Evolutionary conservation across 176 grass and related monocot species (phyloP).

Genomic region (Oryza coarctata): DNA sequence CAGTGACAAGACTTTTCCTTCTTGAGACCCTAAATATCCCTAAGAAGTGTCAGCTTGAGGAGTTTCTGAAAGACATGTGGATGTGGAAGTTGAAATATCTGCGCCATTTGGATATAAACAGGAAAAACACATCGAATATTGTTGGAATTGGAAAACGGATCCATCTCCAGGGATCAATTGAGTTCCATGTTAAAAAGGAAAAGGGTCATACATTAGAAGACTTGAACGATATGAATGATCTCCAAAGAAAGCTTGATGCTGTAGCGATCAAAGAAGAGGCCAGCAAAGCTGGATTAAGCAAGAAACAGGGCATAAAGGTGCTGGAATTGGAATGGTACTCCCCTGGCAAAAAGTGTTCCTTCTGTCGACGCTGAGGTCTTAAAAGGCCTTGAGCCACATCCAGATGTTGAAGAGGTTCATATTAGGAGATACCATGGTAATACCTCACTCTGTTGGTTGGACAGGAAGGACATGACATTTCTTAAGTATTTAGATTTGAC

Average conservation of each 20-base stretch:
- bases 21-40: slow-evolving; percentile 50
- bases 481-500: slow-evolving; percentile 49
- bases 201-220: slow-evolving; percentile 37
- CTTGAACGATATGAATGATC: slow-evolving; percentile 39
- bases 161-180: slow-evolving; percentile 49
- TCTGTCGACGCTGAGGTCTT: slow-evolving; percentile 36
- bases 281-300: slow-evolving; percentile 39
- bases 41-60: slow-evolving; percentile 18
- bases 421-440: slow-evolving; percentile 56
- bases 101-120: slow-evolving; percentile 47
- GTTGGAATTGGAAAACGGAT: slow-evolving; percentile 32
- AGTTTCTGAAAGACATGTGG: slow-evolving; percentile 28
- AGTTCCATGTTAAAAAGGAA: slow-evolving; percentile 63
- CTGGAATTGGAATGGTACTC: slow-evolving; percentile 62
- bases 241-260: slow-evolving; percentile 46
- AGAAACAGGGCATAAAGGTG: slow-evolving; percentile 42
- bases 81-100: slow-evolving; percentile 34
- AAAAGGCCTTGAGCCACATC: slow-evolving; percentile 48
- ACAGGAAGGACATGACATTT: background rate
- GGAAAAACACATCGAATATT: slow-evolving; percentile 36
- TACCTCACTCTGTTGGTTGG: slow-evolving; percentile 45
- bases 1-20: slow-evolving; percentile 39
- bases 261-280: slow-evolving; percentile 35
- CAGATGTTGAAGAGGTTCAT: slow-evolving; percentile 41
- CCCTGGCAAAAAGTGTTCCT: background rate